Conservation (phyloP, 805 yeast genomes). For the Kuraishia ogatae region DNA sequence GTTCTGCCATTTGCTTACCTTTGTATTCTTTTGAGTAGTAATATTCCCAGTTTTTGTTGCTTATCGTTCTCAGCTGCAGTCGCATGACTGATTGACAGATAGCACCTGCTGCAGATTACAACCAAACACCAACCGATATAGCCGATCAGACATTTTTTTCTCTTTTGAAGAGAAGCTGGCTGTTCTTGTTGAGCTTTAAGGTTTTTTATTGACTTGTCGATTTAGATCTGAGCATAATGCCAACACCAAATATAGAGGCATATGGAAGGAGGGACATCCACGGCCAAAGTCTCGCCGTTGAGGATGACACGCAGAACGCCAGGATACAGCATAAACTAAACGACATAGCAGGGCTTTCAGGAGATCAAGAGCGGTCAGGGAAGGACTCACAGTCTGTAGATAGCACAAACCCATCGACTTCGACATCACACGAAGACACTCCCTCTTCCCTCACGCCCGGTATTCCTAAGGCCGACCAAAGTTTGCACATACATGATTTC, state of each 20-base stretch:
- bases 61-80: background rate
- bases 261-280: background rate
- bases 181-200: background rate
- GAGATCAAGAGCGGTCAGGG: background rate
- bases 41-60: no score
- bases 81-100: background rate
- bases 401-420: background rate
- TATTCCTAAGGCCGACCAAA: background rate
- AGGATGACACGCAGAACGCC: background rate
- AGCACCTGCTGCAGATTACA: background rate
- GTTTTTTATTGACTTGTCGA: background rate
- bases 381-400: background rate
- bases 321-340: background rate
- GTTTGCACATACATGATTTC: constrained; percentile 1
- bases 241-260: background rate
- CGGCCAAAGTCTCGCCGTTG: background rate
- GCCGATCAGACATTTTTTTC: background rate
- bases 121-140: background rate
- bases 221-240: background rate
- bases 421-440: background rate
- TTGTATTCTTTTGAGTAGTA: no score
- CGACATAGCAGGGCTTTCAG: background rate
- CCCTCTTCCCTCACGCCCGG: background rate
- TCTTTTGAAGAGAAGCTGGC: no score
- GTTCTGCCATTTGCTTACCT: no score